These are phyloP conservation scores for Tetrastigma voinierianum DNA, from an alignment of 164 flowering plant genomes.

Conservation along the genomic window DNA sequence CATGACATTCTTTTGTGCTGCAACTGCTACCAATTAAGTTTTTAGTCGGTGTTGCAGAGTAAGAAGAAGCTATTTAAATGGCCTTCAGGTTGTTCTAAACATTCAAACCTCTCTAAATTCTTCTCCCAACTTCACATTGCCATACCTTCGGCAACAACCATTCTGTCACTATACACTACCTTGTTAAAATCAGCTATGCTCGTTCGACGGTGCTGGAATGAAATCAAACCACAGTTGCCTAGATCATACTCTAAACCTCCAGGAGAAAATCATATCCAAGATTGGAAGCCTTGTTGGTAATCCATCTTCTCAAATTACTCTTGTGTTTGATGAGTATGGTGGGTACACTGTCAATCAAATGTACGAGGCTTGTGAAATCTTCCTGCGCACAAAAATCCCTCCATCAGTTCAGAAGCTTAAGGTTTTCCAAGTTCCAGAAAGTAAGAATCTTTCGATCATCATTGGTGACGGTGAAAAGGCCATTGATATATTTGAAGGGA, in stretches of 20 bases:
- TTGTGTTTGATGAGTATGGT: conserved; percentile 5
- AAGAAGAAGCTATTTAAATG: no score
- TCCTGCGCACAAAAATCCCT: background rate
- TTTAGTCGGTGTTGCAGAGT: no score
- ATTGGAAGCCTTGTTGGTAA: conserved; percentile 6
- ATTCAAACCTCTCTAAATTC: no score
- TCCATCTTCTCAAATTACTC: conserved; percentile 3
- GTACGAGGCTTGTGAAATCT: conserved; percentile 12
- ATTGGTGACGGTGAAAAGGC: conserved; percentile 7
- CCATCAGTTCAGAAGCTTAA: background rate
- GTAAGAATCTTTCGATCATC: background rate
- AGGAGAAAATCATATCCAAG: conserved; percentile 10
- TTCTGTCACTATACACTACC: conserved; percentile 18
- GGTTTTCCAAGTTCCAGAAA: background rate
- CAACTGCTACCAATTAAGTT: no score
- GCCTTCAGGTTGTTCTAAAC: no score
- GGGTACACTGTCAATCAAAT: conserved; percentile 6
- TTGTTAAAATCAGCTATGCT: conserved; percentile 16
- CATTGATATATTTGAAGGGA: conserved; percentile 11
- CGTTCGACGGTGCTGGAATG: conserved; percentile 6
- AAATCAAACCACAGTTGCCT: conserved; percentile 11
- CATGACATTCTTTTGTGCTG: no score
- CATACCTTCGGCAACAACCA: conserved; percentile 15
- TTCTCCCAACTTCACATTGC: no score
- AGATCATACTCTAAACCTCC: conserved; percentile 9